phyloP scores from a whole-genome alignment of 2,329 filamentous ascomycete genomes.

The Teratosphaeria gauchensis region DNA sequence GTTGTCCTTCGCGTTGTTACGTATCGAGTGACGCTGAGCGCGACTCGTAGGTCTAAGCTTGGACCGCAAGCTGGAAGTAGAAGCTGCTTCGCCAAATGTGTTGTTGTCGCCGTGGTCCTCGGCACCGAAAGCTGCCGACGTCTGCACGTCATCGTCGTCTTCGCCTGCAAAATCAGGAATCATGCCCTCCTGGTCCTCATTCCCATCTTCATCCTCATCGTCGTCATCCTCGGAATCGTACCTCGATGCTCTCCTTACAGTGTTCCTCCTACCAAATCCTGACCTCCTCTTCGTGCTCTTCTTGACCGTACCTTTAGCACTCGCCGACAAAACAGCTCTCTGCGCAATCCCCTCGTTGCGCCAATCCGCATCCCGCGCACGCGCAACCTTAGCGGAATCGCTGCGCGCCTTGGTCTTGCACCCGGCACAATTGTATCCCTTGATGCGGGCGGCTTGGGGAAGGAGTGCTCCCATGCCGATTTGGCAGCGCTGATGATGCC shows the following conservation, averaged over 20 bases:
- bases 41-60: neutral
- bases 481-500: slow-evolving; percentile 6
- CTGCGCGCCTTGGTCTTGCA: slow-evolving; percentile 1
- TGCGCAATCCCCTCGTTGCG: neutral
- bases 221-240: neutral
- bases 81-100: neutral
- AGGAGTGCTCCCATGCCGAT: slow-evolving; percentile 1
- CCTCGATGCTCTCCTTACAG: neutral
- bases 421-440: neutral
- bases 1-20: neutral
- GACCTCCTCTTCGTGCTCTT: neutral
- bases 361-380: neutral
- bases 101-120: neutral
- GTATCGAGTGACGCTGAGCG: neutral
- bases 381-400: neutral
- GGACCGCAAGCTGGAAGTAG: neutral
- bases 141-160: neutral
- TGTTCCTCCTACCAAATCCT: neutral
- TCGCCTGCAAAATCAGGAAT: neutral
- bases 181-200: neutral
- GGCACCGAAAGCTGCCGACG: neutral
- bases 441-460: neutral
- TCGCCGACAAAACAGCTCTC: neutral
- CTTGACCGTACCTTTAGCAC: neutral
- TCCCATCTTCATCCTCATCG: neutral